Conservation (phyloP, 1,284 basidiomycete species). For the Sporisorium scitamineum region DNA sequence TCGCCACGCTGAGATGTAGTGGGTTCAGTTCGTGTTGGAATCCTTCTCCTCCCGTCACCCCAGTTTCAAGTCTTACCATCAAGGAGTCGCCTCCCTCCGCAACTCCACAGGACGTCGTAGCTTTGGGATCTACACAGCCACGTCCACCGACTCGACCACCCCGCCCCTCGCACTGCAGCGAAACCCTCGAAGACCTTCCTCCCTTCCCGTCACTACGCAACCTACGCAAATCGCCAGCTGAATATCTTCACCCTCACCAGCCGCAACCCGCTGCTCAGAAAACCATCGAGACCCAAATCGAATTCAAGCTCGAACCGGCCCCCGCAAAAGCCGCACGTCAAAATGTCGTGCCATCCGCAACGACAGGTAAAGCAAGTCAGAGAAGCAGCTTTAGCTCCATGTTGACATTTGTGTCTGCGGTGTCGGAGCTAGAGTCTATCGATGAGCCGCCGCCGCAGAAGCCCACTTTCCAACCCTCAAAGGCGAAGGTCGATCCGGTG, state of each 20-base stretch:
- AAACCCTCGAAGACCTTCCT: slow-evolving; percentile 12
- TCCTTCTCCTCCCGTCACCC: not conserved
- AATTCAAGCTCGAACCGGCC: slow-evolving; percentile 4
- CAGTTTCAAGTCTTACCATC: too few species aligned
- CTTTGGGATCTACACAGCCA: not conserved
- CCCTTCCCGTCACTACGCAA: not conserved
- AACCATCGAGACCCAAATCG: not conserved
- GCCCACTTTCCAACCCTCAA: too few species aligned
- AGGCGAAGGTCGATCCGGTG: too few species aligned
- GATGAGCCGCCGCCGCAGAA: too few species aligned
- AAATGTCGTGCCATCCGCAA: too few species aligned
- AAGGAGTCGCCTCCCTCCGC: not conserved
- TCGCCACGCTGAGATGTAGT: not conserved
- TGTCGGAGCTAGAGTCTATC: too few species aligned
- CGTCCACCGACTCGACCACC: slow-evolving; percentile 6
- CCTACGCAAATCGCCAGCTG: slow-evolving; percentile 14
- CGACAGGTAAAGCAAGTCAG: too few species aligned
- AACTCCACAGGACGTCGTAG: too few species aligned
- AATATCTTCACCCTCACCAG: not conserved
- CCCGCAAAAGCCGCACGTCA: not conserved
- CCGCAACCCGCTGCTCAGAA: not conserved
- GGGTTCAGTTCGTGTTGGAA: not conserved
- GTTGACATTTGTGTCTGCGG: not conserved
- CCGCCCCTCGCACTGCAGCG: slow-evolving; percentile 16
- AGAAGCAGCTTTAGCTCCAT: not conserved